Evolutionary conservation across 2,329 filamentous ascomycete species (phyloP), one percentile per base, ranked within the genome.

Genomic region (Monosporascus ibericus): DNA sequence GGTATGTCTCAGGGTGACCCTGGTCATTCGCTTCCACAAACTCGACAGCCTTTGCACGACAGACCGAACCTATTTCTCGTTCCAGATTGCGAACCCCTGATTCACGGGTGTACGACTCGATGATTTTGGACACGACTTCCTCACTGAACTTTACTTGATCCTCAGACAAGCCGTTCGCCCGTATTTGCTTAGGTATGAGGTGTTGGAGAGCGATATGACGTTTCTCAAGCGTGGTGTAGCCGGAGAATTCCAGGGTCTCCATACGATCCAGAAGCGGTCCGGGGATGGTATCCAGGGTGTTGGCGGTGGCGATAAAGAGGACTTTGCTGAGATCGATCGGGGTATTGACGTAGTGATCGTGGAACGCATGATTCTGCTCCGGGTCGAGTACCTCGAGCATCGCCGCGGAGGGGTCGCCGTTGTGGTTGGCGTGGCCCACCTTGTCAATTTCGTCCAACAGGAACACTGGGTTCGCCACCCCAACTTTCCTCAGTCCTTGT

Each of bases 381-480:
- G 94, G 94, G 65, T 99, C 94, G 46, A 99, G 78, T 11, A 99
- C 94, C 70, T 99, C 94, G 15, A 99, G 84, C 92, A 99, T 96
- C 8, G 94, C 94, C 22, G 94, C 94, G 20, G 90, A 95, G 3
- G 94, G 94, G 65, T 99, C 94, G 40, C 94, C 94, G 60, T 99
- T 92, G 69, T 94, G 88, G 68, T 92, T 97, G 37, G 90, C 85
- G 54, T 86, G 85, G 57, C 92, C 91, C 56, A 99, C 82, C 77
- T 99, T 99, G 77, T 99, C 94, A 61, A 99, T 96, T 74, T 99
- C 94, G 65, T 99, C 94, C 14, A 99, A 84, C 46, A 99, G 74
- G 72, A 99, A 89, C 52, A 99, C 92, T 0, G 94, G 94, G 66
- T 99, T 99, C 3, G 90, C 84, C 20, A 97, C 92, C 47, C 92